Percentiles rank a stretch among this genome's conserved stretches.
phyloP scores from a whole-genome alignment of 2,329 filamentous ascomycete species.

The Colletotrichum magnum region DNA sequence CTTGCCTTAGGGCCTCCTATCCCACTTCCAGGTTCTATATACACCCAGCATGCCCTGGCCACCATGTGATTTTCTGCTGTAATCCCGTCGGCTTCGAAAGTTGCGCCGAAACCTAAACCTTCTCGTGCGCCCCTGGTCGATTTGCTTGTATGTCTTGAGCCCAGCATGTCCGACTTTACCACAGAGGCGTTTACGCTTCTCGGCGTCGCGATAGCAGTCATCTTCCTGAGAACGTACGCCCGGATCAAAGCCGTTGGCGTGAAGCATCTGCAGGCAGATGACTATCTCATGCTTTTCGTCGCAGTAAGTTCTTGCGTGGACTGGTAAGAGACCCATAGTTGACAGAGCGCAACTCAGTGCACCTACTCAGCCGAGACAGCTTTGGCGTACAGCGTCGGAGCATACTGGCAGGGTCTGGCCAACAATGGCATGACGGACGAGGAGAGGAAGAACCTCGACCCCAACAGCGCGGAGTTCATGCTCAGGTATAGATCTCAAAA shows the following conservation, averaged over 20 bases:
- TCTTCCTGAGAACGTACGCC: slow-evolving; percentile 64
- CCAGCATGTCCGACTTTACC: slow-evolving; percentile 44
- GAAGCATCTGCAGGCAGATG: slow-evolving; percentile 67
- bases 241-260: slow-evolving; percentile 64
- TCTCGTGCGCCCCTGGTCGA: not conserved
- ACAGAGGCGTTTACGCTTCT: slow-evolving; percentile 60
- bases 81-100: not conserved
- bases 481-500: slow-evolving; percentile 46
- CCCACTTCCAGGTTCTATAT: slow-evolving; percentile 15
- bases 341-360: not conserved
- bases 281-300: slow-evolving; percentile 59
- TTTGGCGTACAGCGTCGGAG: slow-evolving; percentile 55
- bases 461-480: slow-evolving; percentile 60
- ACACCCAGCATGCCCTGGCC: slow-evolving; percentile 12
- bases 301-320: slow-evolving; percentile 37
- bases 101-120: not conserved
- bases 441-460: slow-evolving; percentile 60
- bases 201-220: slow-evolving; percentile 63
- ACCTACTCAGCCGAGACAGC: slow-evolving; percentile 44
- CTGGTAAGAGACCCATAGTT: not conserved
- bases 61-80: slow-evolving; percentile 12
- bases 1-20: not conserved
- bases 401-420: slow-evolving; percentile 60
- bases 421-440: slow-evolving; percentile 71
- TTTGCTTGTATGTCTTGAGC: slow-evolving; percentile 5